phyloP scores from a whole-genome alignment of 805 yeast species.

The Hanseniaspora mollemarum region DNA sequence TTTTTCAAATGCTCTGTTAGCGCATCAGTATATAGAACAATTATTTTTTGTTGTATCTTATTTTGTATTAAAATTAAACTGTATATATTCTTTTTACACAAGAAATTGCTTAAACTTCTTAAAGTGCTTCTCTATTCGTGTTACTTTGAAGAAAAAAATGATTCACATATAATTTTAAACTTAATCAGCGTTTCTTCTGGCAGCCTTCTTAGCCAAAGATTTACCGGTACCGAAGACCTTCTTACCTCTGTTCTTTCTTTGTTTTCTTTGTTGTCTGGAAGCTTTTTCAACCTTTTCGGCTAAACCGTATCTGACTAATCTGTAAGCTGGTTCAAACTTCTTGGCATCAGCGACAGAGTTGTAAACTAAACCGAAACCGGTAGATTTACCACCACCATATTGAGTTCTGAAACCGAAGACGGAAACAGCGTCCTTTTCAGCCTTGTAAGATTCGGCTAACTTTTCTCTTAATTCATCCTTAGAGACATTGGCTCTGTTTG shows the following conservation, averaged over 20 bases:
- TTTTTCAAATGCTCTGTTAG: neutral
- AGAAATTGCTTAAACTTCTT: neutral
- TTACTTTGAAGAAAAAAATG: neutral
- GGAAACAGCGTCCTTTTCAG: conserved; percentile 87
- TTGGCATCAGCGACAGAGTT: conserved; percentile 95
- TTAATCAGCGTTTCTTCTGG: conserved; percentile 81
- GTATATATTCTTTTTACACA: neutral
- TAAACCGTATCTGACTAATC: conserved; percentile 97
- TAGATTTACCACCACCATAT: conserved; percentile 99
- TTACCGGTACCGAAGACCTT: conserved; percentile 98
- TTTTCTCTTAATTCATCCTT: conserved; percentile 98
- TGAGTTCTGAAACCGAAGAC: conserved; percentile 99
- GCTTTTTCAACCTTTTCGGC: conserved; percentile 93
- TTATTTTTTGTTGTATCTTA: neutral
- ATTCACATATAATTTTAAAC: neutral
- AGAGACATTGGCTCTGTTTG: conserved; percentile 97
- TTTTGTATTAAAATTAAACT: neutral
- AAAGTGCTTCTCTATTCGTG: neutral
- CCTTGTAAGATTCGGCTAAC: conserved; percentile 77
- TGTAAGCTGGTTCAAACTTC: conserved; percentile 98
- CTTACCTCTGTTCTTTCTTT: conserved; percentile 99
- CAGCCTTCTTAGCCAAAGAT: conserved; percentile 83
- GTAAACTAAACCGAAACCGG: conserved; percentile 98
- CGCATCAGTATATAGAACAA: too few species aligned
- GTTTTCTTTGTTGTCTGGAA: conserved; percentile 99